phyloP scores from a whole-genome alignment of 2,329 filamentous ascomycete genomes.

The Calonectria hawksworthii region DNA sequence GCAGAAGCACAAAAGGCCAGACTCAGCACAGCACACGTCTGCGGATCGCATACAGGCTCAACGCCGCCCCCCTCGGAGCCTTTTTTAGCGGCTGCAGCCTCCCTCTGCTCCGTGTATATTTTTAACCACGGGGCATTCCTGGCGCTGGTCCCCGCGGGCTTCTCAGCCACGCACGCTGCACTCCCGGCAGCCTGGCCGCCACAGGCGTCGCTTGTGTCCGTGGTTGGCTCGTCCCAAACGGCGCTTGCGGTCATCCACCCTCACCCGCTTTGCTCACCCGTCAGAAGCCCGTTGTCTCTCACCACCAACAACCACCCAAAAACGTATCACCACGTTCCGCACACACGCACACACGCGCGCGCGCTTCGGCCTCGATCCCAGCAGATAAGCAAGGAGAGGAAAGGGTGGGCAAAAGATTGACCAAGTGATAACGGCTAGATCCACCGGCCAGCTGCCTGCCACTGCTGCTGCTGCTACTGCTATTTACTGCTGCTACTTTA shows the following conservation, averaged over 20 bases:
- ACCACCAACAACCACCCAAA: background rate
- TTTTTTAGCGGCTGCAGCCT: background rate
- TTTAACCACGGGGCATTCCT: constrained; percentile 15
- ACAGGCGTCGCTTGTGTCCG: background rate
- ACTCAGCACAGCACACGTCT: background rate
- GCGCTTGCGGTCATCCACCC: constrained; percentile 14
- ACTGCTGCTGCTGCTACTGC: background rate
- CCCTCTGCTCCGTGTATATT: background rate
- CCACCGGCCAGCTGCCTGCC: background rate
- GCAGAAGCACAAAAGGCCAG: background rate
- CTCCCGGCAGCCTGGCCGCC: constrained; percentile 15
- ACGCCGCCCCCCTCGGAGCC: background rate
- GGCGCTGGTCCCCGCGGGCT: background rate
- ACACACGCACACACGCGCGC: background rate
- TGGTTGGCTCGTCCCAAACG: background rate
- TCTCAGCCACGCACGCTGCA: constrained; percentile 18
- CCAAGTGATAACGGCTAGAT: background rate
- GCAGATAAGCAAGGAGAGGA: background rate
- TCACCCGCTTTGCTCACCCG: background rate
- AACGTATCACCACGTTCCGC: background rate
- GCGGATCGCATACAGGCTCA: background rate
- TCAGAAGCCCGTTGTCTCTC: constrained; percentile 6
- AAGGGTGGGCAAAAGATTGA: background rate
- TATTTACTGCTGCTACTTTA: constrained; percentile 1
- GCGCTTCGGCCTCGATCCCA: background rate